Base-by-base conservation (phyloP, 78 protist genomes). In the Ministeria vibrans region DNA sequence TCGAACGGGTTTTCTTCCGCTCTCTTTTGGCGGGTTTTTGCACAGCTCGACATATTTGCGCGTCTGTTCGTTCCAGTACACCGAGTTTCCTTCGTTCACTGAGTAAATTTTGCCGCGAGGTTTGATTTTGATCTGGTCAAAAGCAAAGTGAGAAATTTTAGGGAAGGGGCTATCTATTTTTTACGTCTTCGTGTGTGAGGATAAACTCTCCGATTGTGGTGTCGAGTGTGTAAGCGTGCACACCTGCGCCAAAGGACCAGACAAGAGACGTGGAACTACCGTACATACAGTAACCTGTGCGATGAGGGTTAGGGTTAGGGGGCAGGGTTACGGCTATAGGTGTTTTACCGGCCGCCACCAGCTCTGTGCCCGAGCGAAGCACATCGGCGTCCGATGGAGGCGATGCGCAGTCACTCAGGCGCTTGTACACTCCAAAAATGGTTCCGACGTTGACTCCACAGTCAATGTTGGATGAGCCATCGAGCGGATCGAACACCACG, bases 1-100 rank as follows among this genome's bases (percentile, higher is more conserved):
- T n/a, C n/a, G n/a, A n/a, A n/a, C n/a, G n/a, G n/a, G n/a, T n/a
- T n/a, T n/a, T n/a, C n/a, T n/a, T n/a, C n/a, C 43, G 71, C 42
- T 32, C n/a, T 41, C 71, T 11, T 63, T 63, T 41, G 28, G 9
- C n/a, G 71, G 71, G 45, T 63, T 6, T 81, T 79, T 81, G 64
- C 39, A 13, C 32, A 15, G 36, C 25, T 74, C 72, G 38, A 87
- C 80, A 28, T 28, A 83, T 23, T 77, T 59, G 34, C 38, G 34
- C 32, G 83, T 75, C 27, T 45, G 72, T 59, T 77, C 59, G 70
- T 82, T 84, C 96, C 96, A 95, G 44, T 11, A 74, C 42, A 30
- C 23, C 11, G 75, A 38, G 89, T 93, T 93, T 32, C 92, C 97
- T 74, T 96, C 97, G 90, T 96, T 96, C 81, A 88, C 61, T 2